These are phyloP conservation scores for Lipomyces japonicus DNA, from an alignment of 805 yeast genomes.

Conservation along the genomic window DNA sequence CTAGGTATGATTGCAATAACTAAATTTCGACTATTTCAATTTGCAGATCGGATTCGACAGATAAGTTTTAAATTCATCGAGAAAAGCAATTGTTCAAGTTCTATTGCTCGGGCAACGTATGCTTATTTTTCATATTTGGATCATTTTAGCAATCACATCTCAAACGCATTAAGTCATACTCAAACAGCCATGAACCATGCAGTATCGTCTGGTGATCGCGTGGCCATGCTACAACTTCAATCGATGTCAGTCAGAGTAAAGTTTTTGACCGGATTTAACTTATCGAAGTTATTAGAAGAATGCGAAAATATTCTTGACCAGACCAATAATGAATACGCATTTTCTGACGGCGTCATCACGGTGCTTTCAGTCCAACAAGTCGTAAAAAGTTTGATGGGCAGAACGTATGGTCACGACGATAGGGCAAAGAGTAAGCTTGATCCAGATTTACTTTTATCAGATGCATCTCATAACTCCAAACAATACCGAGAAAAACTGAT, in stretches of 20 bases:
- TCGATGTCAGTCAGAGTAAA: conserved; percentile 6
- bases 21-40: conserved; percentile 10
- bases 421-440: neutral
- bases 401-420: too few species aligned
- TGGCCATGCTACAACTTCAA: conserved; percentile 16
- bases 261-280: conserved; percentile 5
- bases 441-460: conserved; percentile 8
- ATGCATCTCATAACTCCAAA: conserved; percentile 21
- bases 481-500: conserved; percentile 8
- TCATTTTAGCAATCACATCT: conserved; percentile 4
- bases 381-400: conserved; percentile 7
- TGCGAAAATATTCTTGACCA: conserved; percentile 1
- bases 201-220: conserved; percentile 21
- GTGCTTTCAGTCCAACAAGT: conserved; percentile 12
- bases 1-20: conserved; percentile 23
- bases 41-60: conserved; percentile 11
- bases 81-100: conserved; percentile 1
- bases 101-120: conserved; percentile 10
- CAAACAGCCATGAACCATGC: conserved; percentile 8
- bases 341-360: conserved; percentile 10
- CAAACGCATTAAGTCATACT: neutral
- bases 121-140: conserved; percentile 10
- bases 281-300: conserved; percentile 1
- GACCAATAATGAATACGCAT: conserved; percentile 6
- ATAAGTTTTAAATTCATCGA: conserved; percentile 5